Base-by-base conservation (phyloP, 177 flowering plant genomes). In the Vitis hybrid region DNA sequence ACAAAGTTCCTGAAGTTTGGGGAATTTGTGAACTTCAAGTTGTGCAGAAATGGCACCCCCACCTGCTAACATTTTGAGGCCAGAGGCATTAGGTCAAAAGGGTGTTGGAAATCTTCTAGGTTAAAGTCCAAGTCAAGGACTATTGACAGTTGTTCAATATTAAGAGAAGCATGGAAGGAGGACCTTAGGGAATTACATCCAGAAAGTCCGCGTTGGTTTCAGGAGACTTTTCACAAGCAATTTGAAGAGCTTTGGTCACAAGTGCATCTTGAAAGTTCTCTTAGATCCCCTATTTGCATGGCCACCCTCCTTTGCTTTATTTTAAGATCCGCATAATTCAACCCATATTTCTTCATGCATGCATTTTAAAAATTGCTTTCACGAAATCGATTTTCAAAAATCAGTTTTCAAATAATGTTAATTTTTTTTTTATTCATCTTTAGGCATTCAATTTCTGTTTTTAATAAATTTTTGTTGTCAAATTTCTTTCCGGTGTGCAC, bases 201-300 rank as follows among this genome's bases (percentile, higher is more conserved):
- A 10, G 97, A 95, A 76, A 84, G 92, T 65, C 29, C 39, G 66
- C 83, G 82, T 60, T 91, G 98, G 97, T 91, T 91, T 84, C 90
- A 89, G 79, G 79, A 78, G 58, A 74, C 77, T 57, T 91, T 78
- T 73, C 82, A 73, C 49, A 18, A 59, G 19, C 73, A 77, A 3
- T 88, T 93, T 79, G 85, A 83, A 56, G 76, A 72, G 39, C 80
- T 93, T 12, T 95, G 98, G 99, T 79, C 45, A 19, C 72, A 77
- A 55, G 93, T 95, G 98, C 93, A 75, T 9, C 48, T 7, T 50
- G 96, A 22, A 93, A 77, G 88, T 75, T 57, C 64, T 61, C 14
- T 76, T 83, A 61, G 85, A 82, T 61, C 83, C 80, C 16, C 65
- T 0, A 22, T 22, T 22, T 22, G 26, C 26, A 22, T 22, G 26